phyloP scores from a whole-genome alignment of 208 protist genomes.

The Acanthamoeba healyi region DNA sequence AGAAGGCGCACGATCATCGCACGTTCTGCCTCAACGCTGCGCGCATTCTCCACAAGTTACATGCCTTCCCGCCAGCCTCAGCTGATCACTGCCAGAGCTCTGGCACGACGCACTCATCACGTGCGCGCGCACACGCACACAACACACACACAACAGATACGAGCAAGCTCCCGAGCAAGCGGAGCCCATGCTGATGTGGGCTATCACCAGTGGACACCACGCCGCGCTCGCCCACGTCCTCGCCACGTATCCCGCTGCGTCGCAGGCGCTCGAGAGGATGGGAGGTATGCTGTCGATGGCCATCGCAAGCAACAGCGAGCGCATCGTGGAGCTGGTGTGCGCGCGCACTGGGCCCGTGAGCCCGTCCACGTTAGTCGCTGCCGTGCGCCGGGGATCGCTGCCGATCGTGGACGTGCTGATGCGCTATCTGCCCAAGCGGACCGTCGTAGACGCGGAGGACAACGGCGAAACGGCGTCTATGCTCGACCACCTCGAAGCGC shows the following conservation, averaged over 20 bases:
- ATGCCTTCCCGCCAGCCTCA: too few relatives aligned
- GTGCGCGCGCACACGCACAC: not conserved
- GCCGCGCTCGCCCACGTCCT: not conserved
- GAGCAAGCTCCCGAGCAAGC: not conserved
- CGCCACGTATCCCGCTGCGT: not conserved
- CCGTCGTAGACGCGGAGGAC: not conserved
- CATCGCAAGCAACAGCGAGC: not conserved
- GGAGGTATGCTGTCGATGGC: not conserved
- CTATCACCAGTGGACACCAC: not conserved
- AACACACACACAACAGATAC: not conserved
- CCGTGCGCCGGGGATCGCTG: not conserved
- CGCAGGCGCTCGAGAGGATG: not conserved
- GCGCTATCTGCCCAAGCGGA: not conserved
- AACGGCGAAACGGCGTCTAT: too few relatives aligned
- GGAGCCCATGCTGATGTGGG: not conserved
- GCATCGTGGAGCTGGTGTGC: not conserved
- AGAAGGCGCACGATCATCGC: not conserved
- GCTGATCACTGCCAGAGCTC: too few relatives aligned
- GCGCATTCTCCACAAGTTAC: not conserved
- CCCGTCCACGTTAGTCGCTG: not conserved
- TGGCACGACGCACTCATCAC: not conserved
- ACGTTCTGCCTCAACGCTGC: constrained; percentile 11
- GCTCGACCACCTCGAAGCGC: not conserved
- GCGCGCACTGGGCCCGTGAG: not conserved
- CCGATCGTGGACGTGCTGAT: not conserved